phyloP scores from a whole-genome alignment of 2,329 filamentous ascomycete genomes.

The Penicillium expansum region DNA sequence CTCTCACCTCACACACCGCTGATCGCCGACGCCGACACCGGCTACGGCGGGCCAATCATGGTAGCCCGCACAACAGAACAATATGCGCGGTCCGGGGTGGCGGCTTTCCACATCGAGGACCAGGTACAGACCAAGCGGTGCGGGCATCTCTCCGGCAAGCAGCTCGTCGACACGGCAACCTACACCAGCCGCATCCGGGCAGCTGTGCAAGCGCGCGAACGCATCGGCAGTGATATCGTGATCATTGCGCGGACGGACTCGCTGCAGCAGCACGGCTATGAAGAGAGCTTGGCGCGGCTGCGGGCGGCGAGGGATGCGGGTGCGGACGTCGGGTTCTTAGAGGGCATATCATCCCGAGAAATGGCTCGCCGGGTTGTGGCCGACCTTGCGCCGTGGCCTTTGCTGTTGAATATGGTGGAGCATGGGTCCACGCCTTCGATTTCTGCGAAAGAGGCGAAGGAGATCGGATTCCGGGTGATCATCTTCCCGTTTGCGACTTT shows the following conservation, averaged over 20 bases:
- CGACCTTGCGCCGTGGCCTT: constrained; percentile 40
- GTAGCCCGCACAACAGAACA: constrained; percentile 50
- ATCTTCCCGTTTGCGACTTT: constrained; percentile 44
- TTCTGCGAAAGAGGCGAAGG: constrained; percentile 37
- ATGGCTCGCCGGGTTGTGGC: constrained; percentile 36
- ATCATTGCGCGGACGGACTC: constrained; percentile 47
- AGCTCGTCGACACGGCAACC: constrained; percentile 36
- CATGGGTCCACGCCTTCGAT: constrained; percentile 43
- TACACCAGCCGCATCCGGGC: constrained; percentile 40
- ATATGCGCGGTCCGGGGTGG: constrained; percentile 54
- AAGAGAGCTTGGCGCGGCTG: constrained; percentile 39
- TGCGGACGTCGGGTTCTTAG: constrained; percentile 44
- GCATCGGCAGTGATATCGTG: constrained; percentile 42
- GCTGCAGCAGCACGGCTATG: constrained; percentile 38
- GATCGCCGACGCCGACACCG: constrained; percentile 56
- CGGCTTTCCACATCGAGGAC: constrained; percentile 58
- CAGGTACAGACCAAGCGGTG: constrained; percentile 50
- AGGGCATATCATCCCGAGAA: constrained; percentile 41
- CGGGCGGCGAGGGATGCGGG: constrained; percentile 42
- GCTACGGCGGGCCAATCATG: constrained; percentile 53
- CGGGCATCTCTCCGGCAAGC: constrained; percentile 42
- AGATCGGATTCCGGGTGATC: constrained; percentile 45
- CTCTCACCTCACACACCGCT: constrained; percentile 50
- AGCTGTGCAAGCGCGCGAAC: constrained; percentile 35
- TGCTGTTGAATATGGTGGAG: constrained; percentile 48